phyloP scores from a whole-genome alignment of 2,329 filamentous ascomycete species.

The Calonectria hongkongensis region DNA sequence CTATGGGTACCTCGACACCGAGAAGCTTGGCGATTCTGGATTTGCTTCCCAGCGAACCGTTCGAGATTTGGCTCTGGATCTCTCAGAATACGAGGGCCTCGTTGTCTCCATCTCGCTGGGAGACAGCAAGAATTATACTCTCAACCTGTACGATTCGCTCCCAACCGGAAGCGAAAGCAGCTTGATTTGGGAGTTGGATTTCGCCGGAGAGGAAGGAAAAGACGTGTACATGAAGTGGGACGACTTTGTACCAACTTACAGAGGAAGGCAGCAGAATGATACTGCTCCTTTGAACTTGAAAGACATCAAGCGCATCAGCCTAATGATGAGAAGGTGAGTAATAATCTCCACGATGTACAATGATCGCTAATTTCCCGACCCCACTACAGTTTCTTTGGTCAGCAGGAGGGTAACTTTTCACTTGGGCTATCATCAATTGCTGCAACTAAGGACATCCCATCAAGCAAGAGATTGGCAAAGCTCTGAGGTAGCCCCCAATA shows the following conservation, averaged over 20 bases:
- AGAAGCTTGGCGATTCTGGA: constrained; percentile 13
- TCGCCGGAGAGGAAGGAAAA: constrained; percentile 1
- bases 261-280: constrained; percentile 1
- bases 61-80: neutral
- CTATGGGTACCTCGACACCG: constrained; percentile 3
- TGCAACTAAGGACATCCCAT: constrained; percentile 1
- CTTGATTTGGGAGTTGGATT: constrained; percentile 16
- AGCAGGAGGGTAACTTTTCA: constrained; percentile 21
- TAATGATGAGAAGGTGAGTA: constrained; percentile 25
- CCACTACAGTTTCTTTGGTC: neutral
- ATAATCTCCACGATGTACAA: neutral
- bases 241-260: constrained; percentile 11
- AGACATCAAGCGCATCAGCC: constrained; percentile 13
- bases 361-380: neutral
- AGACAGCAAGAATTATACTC: constrained; percentile 24
- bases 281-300: constrained; percentile 20
- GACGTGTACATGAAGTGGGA: constrained; percentile 23
- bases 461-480: neutral
- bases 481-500: neutral
- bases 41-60: constrained; percentile 26
- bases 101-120: constrained; percentile 15
- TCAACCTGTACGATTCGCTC: constrained; percentile 9
- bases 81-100: constrained; percentile 10
- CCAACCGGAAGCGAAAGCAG: constrained; percentile 20
- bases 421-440: constrained; percentile 5